Base-by-base conservation (phyloP, 768 basidiomycete genomes). In the Pleurotus pulmonarius region DNA sequence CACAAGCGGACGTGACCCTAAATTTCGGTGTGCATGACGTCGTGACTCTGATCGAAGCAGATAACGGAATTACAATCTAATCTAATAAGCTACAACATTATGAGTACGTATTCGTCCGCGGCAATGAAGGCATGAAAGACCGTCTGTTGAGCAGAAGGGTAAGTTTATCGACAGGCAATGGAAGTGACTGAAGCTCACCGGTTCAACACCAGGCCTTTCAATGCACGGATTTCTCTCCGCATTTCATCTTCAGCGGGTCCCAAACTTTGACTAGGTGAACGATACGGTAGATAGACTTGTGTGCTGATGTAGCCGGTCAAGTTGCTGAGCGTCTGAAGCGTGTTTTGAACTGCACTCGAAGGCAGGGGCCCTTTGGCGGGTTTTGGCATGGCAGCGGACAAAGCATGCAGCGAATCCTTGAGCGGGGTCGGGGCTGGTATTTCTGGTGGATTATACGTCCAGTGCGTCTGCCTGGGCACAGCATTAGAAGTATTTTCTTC, bases 201-300 rank as follows among this genome's bases (percentile, higher is more conserved):
- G 66, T 89, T 92, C 44, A 92, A 72, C 46, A 88, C 88, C 18
- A 92, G 77, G 7, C 90, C 89, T 63, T 92, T 92, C 63, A 92
- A 69, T 11, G 87, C 85, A 56, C 87, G 76, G 45, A 92, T 87
- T 65, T 92, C 90, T 58, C 83, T 77, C 57, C 81, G 79, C 11
- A 91, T 66, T 55, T 90, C 89, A 61, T 91, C 90, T 65, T 85
- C 86, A 45, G 83, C 75, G 2, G 78, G 73, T 39, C 64, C 67
- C 29, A 70, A 53, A 8, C 58, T 55, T 15, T 61, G 62, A 4
- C 68, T 69, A 43, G 72, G 60, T 2, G 72, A 62, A 43, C 73
- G 73, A 62, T 74, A 81, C 5, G 56, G 53, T 11, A 58, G 26
- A 34, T 90, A 92, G 2, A 87, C 81, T 61, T 90, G 87, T 7